A percentile compares a stretch with the other conserved stretches of the same genome.
phyloP scores from a whole-genome alignment of 2,329 filamentous ascomycete species.

The Fusarium sp. region DNA sequence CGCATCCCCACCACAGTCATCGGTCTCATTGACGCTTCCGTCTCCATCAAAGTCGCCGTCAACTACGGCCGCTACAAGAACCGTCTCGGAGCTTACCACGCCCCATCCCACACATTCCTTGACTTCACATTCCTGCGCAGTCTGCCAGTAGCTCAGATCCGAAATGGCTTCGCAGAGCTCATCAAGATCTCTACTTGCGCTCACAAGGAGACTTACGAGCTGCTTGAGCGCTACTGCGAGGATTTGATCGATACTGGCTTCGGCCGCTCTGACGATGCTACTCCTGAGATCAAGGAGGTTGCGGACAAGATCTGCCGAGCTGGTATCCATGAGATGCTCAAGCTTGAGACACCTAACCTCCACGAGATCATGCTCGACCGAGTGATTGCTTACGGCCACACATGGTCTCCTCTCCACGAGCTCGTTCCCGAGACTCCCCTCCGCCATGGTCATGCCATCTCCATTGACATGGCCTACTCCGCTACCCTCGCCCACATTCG shows the following conservation, averaged over 20 bases:
- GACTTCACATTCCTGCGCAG: conserved; percentile 79
- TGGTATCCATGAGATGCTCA: conserved; percentile 78
- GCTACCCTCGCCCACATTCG: conserved; percentile 73
- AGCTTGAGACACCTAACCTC: conserved; percentile 77
- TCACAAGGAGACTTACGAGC: conserved; percentile 71
- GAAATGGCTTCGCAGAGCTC: conserved; percentile 79
- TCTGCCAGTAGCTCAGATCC: conserved; percentile 73
- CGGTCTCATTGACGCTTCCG: conserved; percentile 78
- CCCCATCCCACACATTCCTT: conserved; percentile 76
- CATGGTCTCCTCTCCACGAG: conserved; percentile 79
- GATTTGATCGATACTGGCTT: conserved; percentile 73
- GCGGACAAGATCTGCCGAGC: conserved; percentile 76
- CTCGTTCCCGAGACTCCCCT: conserved; percentile 74
- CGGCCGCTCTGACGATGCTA: conserved; percentile 67
- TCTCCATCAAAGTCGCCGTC: conserved; percentile 82
- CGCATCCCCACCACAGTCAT: conserved; percentile 80
- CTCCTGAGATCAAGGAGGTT: conserved; percentile 66
- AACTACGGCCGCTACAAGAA: conserved; percentile 84
- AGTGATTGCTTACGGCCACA: conserved; percentile 80
- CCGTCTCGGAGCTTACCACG: conserved; percentile 77
- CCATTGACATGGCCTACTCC: conserved; percentile 80
- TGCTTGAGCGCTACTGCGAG: conserved; percentile 77
- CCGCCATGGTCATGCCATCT: conserved; percentile 78
- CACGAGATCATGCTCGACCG: conserved; percentile 78
- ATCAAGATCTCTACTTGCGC: conserved; percentile 81